These are phyloP conservation scores for Penicillium coprophilum DNA, from an alignment of 495 filamentous ascomycete species.

Conservation along the genomic window DNA sequence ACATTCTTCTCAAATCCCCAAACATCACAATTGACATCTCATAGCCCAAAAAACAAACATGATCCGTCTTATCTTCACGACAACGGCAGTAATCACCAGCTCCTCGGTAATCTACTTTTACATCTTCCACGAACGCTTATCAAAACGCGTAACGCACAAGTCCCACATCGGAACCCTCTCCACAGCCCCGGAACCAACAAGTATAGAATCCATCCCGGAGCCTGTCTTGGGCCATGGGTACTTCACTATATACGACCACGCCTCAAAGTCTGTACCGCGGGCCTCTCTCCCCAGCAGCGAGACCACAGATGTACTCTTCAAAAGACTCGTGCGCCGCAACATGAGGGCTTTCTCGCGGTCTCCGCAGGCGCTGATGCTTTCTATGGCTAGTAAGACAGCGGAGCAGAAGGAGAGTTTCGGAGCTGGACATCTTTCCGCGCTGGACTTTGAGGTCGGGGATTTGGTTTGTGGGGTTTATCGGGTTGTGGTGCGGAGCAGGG, in stretches of 20 bases:
- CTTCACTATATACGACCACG: conserved; percentile 27
- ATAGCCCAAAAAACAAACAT: conserved; percentile 8
- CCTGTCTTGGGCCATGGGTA: conserved; percentile 22
- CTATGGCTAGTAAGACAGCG: conserved; percentile 12
- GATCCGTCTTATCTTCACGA: conserved; percentile 19
- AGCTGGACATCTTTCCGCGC: conserved; percentile 22
- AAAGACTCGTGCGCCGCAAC: conserved; percentile 34
- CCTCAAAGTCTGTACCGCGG: conserved; percentile 25
- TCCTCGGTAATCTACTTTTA: conserved; percentile 27
- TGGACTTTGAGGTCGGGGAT: conserved; percentile 37
- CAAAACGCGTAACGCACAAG: conserved; percentile 24
- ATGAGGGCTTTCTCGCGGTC: conserved; percentile 36
- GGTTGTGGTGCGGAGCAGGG: conserved; percentile 22
- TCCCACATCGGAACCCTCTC: conserved; percentile 21
- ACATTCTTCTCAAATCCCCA: background rate
- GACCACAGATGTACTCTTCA: conserved; percentile 24
- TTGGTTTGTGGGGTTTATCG: conserved; percentile 37
- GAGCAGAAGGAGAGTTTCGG: conserved; percentile 27
- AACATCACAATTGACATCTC: background rate
- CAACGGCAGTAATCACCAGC: conserved; percentile 23
- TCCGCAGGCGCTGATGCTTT: conserved; percentile 32
- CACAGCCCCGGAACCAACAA: conserved; percentile 7
- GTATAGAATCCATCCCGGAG: conserved; percentile 28
- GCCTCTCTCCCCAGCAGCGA: conserved; percentile 19
- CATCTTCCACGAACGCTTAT: conserved; percentile 26